A percentile compares a stretch with the other conserved stretches of the same genome.
These are phyloP conservation scores for Cinchona pubescens DNA, from an alignment of 257 asterid genomes.

Conservation along the genomic window DNA sequence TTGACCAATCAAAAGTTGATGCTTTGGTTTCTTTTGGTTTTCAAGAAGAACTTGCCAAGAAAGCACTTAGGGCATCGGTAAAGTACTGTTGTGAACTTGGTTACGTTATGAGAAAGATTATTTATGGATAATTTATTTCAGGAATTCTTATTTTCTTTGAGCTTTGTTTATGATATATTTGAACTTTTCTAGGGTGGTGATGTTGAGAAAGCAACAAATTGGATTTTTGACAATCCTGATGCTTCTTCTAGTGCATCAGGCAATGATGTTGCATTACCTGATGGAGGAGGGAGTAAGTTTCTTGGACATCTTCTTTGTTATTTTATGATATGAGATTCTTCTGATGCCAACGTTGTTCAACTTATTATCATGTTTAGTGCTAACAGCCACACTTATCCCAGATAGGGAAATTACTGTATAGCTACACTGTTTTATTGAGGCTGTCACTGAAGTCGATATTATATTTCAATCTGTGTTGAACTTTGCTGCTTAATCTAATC, in stretches of 20 bases:
- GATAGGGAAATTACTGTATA: neutral
- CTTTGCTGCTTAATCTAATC: neutral
- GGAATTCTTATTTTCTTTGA: neutral
- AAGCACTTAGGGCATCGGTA: conserved; percentile 86
- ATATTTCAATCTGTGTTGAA: neutral
- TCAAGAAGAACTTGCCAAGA: conserved; percentile 74
- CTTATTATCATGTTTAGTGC: neutral
- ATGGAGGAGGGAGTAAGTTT: conserved; percentile 92
- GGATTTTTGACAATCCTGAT: conserved; percentile 72
- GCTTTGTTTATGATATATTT: conserved; percentile 4
- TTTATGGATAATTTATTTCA: neutral
- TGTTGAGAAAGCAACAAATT: conserved; percentile 88
- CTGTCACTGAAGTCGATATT: neutral
- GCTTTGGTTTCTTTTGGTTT: conserved; percentile 83
- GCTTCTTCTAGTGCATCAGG: conserved; percentile 46
- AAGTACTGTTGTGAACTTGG: conserved; percentile 11
- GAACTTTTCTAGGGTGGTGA: conserved; percentile 66
- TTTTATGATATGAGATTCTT: neutral
- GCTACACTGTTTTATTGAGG: neutral
- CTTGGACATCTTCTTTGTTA: neutral
- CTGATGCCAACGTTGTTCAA: neutral
- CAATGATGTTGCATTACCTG: conserved; percentile 66
- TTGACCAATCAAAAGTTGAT: conserved; percentile 74
- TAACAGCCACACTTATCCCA: neutral
- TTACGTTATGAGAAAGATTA: neutral